A percentile compares a stretch with the other conserved stretches of the same genome.
phyloP scores from a whole-genome alignment of 129 eudicot genomes.

The Tagetes erecta region DNA sequence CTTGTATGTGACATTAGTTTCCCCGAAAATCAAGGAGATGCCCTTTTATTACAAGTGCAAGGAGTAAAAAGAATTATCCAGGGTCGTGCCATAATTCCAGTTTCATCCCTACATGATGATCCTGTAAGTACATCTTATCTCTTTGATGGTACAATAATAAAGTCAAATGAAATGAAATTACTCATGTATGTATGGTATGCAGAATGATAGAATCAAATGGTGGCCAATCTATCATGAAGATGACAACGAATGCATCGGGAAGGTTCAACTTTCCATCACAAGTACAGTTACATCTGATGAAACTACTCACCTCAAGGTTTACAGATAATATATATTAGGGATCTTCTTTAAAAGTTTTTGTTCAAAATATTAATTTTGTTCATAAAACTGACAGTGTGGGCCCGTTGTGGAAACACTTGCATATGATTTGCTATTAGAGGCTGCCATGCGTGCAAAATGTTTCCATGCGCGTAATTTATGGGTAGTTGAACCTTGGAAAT shows the following conservation, averaged over 20 bases:
- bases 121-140: constrained; percentile 40
- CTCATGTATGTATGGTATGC: constrained; percentile 9
- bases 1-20: constrained; percentile 49
- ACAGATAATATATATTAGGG: neutral
- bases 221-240: constrained; percentile 78
- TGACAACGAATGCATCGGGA: constrained; percentile 77
- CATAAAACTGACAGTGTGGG: constrained; percentile 54
- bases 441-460: constrained; percentile 87
- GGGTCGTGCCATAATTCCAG: constrained; percentile 76
- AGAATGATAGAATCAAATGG: constrained; percentile 85
- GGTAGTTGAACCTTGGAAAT: constrained; percentile 76
- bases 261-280: constrained; percentile 64
- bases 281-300: constrained; percentile 68
- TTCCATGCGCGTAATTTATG: constrained; percentile 72
- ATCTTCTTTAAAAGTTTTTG: neutral
- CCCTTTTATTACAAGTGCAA: constrained; percentile 72
- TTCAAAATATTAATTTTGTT: constrained; percentile 3
- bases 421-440: constrained; percentile 83
- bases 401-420: constrained; percentile 94
- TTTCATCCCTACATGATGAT: constrained; percentile 64
- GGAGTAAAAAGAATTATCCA: constrained; percentile 63
- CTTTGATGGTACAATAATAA: too few species aligned
- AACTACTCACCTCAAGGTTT: constrained; percentile 67
- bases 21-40: constrained; percentile 91
- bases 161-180: too few species aligned